Percentiles rank a stretch among this genome's conserved stretches.
Conservation (phyloP, 805 yeast species). For the Babjeviella inositovora region DNA sequence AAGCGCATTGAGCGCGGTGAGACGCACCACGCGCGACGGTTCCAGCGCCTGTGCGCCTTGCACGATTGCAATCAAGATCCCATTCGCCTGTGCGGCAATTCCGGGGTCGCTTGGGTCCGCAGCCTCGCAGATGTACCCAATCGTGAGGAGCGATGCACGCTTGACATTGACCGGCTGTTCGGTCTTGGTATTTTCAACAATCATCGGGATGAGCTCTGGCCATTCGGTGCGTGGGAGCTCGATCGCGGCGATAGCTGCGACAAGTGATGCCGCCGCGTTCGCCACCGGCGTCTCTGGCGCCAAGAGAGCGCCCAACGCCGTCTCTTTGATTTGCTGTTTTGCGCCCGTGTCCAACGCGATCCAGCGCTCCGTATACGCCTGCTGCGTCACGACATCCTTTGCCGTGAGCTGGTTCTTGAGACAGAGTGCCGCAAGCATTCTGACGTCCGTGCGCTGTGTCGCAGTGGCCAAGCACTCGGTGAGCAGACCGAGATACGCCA, state of each 20-base stretch:
- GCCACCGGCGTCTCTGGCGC: slow-evolving; percentile 68
- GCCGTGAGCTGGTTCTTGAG: slow-evolving; percentile 80
- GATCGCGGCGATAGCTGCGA: slow-evolving; percentile 93
- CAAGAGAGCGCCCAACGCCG: slow-evolving; percentile 46
- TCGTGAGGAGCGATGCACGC: slow-evolving; percentile 73
- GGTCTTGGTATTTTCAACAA: slow-evolving; percentile 75
- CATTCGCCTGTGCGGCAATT: slow-evolving; percentile 74
- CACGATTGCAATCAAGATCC: slow-evolving; percentile 86
- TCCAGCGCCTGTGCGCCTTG: slow-evolving; percentile 89
- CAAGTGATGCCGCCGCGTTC: slow-evolving; percentile 79
- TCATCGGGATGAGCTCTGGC: slow-evolving; percentile 71
- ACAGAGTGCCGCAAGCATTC: slow-evolving; percentile 83
- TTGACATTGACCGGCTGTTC: slow-evolving; percentile 69
- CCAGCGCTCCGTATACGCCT: slow-evolving; percentile 63
- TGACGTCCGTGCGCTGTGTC: slow-evolving; percentile 53
- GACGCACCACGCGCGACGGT: slow-evolving; percentile 56
- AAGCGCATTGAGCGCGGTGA: slow-evolving; percentile 84
- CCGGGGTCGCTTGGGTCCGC: slow-evolving; percentile 74
- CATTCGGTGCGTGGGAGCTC: slow-evolving; percentile 82
- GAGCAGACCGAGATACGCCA: slow-evolving; percentile 53
- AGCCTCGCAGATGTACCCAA: slow-evolving; percentile 92
- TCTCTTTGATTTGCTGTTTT: slow-evolving; percentile 50
- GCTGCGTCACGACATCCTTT: slow-evolving; percentile 48
- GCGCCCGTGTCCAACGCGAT: slow-evolving; percentile 33
- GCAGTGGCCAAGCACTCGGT: slow-evolving; percentile 59